Conservation (phyloP, 2,329 filamentous ascomycete genomes). For the Diaporthe nobilis region DNA sequence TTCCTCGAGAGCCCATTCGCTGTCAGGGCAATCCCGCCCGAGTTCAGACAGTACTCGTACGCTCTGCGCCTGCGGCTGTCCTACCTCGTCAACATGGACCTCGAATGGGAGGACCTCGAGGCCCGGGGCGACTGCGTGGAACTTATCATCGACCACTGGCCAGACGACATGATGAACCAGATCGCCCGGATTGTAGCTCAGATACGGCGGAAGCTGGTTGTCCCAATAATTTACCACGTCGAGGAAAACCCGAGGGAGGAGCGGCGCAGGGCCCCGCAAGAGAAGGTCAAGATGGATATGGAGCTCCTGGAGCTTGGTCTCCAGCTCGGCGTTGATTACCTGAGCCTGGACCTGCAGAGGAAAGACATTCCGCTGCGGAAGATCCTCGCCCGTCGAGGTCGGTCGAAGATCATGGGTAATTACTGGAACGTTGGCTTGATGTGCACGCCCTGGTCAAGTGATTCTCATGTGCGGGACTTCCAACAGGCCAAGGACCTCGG, state of each 20-base stretch:
- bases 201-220: slow-evolving; percentile 67
- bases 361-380: slow-evolving; percentile 62
- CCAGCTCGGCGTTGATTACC: slow-evolving; percentile 75
- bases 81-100: slow-evolving; percentile 65
- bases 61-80: slow-evolving; percentile 74
- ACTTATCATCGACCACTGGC: slow-evolving; percentile 71
- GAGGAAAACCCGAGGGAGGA: slow-evolving; percentile 64
- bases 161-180: slow-evolving; percentile 60
- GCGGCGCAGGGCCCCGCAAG: slow-evolving; percentile 54
- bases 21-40: slow-evolving; percentile 70
- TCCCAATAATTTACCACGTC: slow-evolving; percentile 71
- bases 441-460: slow-evolving; percentile 68
- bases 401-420: slow-evolving; percentile 73
- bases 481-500: slow-evolving; percentile 67
- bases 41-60: slow-evolving; percentile 72
- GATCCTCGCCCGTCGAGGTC: slow-evolving; percentile 66
- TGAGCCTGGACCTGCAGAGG: slow-evolving; percentile 74
- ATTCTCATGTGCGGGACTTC: slow-evolving; percentile 67
- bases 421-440: slow-evolving; percentile 62
- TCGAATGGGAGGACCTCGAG: slow-evolving; percentile 67
- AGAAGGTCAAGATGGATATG: slow-evolving; percentile 63
- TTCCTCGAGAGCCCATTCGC: slow-evolving; percentile 73
- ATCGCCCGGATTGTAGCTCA: slow-evolving; percentile 70
- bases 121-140: slow-evolving; percentile 73
- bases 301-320: slow-evolving; percentile 74